Conservation (phyloP, 2,329 filamentous ascomycete species). For the Byssochlamys sp. region DNA sequence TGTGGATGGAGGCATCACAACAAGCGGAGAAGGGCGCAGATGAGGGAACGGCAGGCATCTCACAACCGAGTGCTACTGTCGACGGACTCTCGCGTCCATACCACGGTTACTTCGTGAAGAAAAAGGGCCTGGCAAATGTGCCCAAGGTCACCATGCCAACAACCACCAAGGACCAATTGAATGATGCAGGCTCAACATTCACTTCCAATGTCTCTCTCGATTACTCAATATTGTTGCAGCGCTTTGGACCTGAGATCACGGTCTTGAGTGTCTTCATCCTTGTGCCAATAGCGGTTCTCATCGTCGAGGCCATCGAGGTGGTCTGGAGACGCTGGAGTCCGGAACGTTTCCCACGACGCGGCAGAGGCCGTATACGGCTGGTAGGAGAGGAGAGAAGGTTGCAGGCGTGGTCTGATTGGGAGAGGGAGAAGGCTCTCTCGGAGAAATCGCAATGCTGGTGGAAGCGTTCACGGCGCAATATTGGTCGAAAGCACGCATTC, state of each 20-base stretch:
- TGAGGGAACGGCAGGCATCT: neutral
- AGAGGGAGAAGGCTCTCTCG: constrained; percentile 11
- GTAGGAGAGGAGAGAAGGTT: constrained; percentile 12
- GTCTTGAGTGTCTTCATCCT: constrained; percentile 13
- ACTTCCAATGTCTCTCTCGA: neutral
- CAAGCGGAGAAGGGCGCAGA: neutral
- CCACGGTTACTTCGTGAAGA: neutral
- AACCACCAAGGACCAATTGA: neutral
- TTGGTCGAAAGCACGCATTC: neutral
- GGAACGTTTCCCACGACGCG: constrained; percentile 12
- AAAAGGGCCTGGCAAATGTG: neutral
- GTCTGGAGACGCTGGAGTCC: constrained; percentile 5
- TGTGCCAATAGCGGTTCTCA: constrained; percentile 11
- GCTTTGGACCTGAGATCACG: constrained; percentile 12
- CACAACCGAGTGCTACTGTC: neutral
- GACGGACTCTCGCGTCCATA: no score
- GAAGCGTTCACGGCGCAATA: neutral
- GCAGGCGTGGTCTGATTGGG: constrained; percentile 8
- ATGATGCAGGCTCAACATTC: neutral
- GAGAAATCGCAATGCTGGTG: constrained; percentile 4
- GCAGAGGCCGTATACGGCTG: constrained; percentile 10
- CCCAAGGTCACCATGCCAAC: neutral
- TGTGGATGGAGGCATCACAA: neutral
- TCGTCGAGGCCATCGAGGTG: constrained; percentile 11
- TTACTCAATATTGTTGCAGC: constrained; percentile 1